These are phyloP conservation scores for Phialocephala subalpina DNA, from an alignment of 2,329 filamentous ascomycete species.

Conservation along the genomic window DNA sequence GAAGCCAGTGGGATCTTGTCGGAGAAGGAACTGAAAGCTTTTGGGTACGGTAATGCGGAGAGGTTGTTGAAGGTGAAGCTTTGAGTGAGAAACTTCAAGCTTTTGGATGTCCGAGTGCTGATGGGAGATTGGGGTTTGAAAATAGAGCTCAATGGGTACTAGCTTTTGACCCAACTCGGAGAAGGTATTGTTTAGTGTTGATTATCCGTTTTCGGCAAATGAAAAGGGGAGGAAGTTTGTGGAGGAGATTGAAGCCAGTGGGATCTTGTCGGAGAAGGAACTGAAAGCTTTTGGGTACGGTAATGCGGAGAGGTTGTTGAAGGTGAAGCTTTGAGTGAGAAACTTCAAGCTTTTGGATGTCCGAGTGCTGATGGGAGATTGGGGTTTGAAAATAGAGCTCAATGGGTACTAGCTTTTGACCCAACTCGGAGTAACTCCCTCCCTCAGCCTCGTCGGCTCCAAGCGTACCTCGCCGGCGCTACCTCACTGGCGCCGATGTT, in stretches of 20 bases:
- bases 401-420: too few relatives aligned
- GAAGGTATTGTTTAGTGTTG: constrained; percentile 62
- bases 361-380: too few relatives aligned
- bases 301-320: constrained; percentile 59
- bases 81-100: not conserved
- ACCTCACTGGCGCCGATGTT: too few relatives aligned
- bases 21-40: constrained; percentile 55
- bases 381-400: too few relatives aligned
- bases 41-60: constrained; percentile 60
- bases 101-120: too few relatives aligned
- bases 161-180: too few relatives aligned
- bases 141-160: too few relatives aligned
- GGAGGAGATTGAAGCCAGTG: constrained; percentile 55
- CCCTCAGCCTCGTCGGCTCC: too few relatives aligned
- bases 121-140: too few relatives aligned
- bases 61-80: constrained; percentile 48
- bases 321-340: constrained; percentile 20
- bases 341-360: too few relatives aligned
- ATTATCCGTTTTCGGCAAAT: constrained; percentile 63
- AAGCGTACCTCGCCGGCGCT: too few relatives aligned
- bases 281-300: constrained; percentile 56
- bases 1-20: constrained; percentile 57
- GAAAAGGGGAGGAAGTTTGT: constrained; percentile 57
- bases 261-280: constrained; percentile 56
- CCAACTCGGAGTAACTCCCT: too few relatives aligned